Conservation (phyloP, 805 yeast species). For the Aciculoconidium aculeatum region DNA sequence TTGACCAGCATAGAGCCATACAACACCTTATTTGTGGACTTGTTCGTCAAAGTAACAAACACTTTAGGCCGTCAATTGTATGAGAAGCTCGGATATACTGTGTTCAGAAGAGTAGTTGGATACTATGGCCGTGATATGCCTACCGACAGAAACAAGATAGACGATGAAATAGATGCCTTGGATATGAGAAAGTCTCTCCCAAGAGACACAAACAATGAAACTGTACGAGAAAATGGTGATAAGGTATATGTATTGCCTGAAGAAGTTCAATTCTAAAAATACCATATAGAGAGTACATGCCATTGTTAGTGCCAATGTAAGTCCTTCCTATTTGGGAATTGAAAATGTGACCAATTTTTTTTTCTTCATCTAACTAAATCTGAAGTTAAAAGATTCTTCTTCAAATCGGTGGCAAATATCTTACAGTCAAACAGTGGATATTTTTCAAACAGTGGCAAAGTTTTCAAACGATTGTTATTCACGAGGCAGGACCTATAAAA, state of each 20-base stretch:
- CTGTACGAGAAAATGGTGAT: conserved; percentile 57
- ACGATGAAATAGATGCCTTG: conserved; percentile 80
- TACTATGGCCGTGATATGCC: conserved; percentile 64
- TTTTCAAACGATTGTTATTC: too few relatives aligned
- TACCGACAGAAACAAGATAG: conserved; percentile 38
- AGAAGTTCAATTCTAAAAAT: conserved; percentile 52
- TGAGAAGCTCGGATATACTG: conserved; percentile 79
- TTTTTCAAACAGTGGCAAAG: too few relatives aligned
- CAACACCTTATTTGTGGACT: conserved; percentile 78
- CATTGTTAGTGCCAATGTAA: too few relatives aligned
- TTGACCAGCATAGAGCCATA: conserved; percentile 70
- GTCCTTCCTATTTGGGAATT: too few relatives aligned
- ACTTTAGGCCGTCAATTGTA: conserved; percentile 73
- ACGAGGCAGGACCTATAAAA: conserved; percentile 1
- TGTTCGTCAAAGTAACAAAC: conserved; percentile 88
- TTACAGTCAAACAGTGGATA: too few relatives aligned
- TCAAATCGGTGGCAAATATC: too few relatives aligned
- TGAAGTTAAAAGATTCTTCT: too few relatives aligned
- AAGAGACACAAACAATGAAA: conserved; percentile 48
- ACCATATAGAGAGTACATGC: too few relatives aligned
- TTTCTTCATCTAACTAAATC: too few relatives aligned
- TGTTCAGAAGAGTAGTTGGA: conserved; percentile 81
- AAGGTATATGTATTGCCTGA: conserved; percentile 56
- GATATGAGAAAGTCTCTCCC: conserved; percentile 71
- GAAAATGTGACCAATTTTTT: too few relatives aligned